Conservation (phyloP, 2,329 filamentous ascomycete species). For the Karstenula rhodostoma region DNA sequence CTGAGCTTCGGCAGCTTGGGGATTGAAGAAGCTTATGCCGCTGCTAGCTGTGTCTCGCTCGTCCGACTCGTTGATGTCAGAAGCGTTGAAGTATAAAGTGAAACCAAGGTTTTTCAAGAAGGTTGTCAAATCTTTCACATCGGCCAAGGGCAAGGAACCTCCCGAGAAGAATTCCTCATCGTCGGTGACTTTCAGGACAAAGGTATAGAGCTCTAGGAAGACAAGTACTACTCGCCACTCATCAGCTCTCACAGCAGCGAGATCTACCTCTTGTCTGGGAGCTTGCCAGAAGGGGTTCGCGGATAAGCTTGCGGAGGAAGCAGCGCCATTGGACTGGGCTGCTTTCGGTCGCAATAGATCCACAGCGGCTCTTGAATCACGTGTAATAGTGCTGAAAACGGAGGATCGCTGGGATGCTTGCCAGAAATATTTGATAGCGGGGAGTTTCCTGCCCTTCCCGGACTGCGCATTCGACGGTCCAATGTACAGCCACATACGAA, state of each 20-base stretch:
- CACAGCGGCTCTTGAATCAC: conserved; percentile 66
- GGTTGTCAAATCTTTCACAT: conserved; percentile 76
- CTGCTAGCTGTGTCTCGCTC: conserved; percentile 59
- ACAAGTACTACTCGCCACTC: conserved; percentile 91
- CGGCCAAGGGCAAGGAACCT: conserved; percentile 70
- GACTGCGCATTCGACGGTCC: conserved; percentile 65
- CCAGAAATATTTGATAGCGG: conserved; percentile 88
- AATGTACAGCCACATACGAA: conserved; percentile 91
- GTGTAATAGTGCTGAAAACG: conserved; percentile 65
- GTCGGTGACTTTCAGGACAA: conserved; percentile 90
- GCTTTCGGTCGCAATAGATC: conserved; percentile 60
- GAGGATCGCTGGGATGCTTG: conserved; percentile 66
- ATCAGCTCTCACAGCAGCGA: conserved; percentile 58
- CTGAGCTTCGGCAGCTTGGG: conserved; percentile 30
- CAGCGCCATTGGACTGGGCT: conserved; percentile 36
- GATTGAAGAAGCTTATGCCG: conserved; percentile 47
- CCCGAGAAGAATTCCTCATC: conserved; percentile 91
- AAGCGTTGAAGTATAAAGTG: conserved; percentile 82
- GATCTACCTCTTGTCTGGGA: conserved; percentile 39
- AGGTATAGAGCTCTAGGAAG: conserved; percentile 93
- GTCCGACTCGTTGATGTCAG: conserved; percentile 64
- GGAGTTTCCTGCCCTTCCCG: conserved; percentile 53
- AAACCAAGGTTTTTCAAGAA: conserved; percentile 95
- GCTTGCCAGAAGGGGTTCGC: conserved; percentile 45
- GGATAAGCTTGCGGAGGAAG: conserved; percentile 21